Base-by-base conservation (phyloP, 805 yeast genomes). In the Wickerhamomyces tratensis region DNA sequence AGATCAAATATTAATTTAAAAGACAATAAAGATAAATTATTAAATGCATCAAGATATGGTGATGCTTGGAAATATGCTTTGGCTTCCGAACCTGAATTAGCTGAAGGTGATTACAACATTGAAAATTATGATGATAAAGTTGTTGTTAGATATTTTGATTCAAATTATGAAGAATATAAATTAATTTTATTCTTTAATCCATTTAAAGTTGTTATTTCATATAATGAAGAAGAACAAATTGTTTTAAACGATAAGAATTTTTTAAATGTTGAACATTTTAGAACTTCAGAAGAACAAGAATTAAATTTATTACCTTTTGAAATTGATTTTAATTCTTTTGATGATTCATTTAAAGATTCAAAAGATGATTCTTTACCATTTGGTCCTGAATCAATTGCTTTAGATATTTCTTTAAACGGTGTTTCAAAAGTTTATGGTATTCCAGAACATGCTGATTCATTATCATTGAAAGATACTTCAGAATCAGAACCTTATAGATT, bases 401-500 rank as follows among this genome's bases (percentile, higher is more conserved):
- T 85, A 29, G 99, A 93, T 58, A 72, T 87, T 45, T 63, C 76
- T 0, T 80, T 93, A 49, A 56, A 62, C 4, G 79, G 77, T 1
- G 81, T 70, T 50, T 58, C 67, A 6, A 71, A 82, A 53, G 84
- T 86, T 1, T 93, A 76, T 59, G 99, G 99, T n/a, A 83, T 93
- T 37, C 98, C 98, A 0, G 98, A 93, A 61, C 98, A 93, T 56
- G 91, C 98, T 0, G 95, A 86, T 51, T 67, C 82, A 1, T 63
- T 93, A 39, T 69, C 81, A 15, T 66, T 93, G 49, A 77, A 79
- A 43, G 91, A 85, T 49, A 89, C 98, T 0, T 42, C 60, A 2
- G 50, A 47, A 2, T 47, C 54, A 2, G 84, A 81, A 42, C 98
- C 98, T 3, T 93, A 93, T 61, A 71, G 98, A 38, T 66, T 93